A percentile compares a stretch with the other conserved stretches of the same genome.
Evolutionary conservation across 306 rosid genomes (phyloP).

Genomic region (Herpetospermum pedunculosum): DNA sequence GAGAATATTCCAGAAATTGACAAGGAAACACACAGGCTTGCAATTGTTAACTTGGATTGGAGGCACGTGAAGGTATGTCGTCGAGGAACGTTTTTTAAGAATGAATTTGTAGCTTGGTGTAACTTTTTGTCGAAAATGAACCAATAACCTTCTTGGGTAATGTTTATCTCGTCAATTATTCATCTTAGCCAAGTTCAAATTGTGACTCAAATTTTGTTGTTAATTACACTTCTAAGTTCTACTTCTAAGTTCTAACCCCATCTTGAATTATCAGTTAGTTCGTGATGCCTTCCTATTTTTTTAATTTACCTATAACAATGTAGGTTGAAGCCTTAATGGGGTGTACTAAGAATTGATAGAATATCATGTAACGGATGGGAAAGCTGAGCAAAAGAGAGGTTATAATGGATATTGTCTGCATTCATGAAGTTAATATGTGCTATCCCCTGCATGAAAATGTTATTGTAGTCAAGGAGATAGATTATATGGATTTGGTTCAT

Average conservation of each 20-base stretch:
- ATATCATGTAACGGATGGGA: background rate
- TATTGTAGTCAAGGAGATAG: background rate
- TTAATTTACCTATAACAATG: background rate
- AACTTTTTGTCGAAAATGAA: background rate
- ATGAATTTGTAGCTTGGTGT: background rate
- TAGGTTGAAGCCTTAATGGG: background rate
- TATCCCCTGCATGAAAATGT: background rate
- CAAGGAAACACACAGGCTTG: constrained; percentile 63
- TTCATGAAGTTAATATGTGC: background rate
- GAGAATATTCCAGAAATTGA: constrained; percentile 43
- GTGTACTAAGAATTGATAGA: background rate
- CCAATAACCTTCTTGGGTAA: background rate
- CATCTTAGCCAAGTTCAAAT: background rate
- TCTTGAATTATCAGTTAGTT: background rate
- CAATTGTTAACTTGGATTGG: constrained; percentile 91
- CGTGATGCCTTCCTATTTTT: background rate
- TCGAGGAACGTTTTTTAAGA: background rate
- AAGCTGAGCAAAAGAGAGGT: background rate
- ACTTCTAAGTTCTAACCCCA: background rate
- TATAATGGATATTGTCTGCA: background rate
- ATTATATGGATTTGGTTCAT: background rate
- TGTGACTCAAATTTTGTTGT: background rate
- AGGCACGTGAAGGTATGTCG: constrained; percentile 58
- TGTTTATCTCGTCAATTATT: background rate
- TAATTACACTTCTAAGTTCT: background rate